These are phyloP conservation scores for Ascochyta pisi DNA, from an alignment of 2,329 filamentous ascomycete species.

Conservation along the genomic window DNA sequence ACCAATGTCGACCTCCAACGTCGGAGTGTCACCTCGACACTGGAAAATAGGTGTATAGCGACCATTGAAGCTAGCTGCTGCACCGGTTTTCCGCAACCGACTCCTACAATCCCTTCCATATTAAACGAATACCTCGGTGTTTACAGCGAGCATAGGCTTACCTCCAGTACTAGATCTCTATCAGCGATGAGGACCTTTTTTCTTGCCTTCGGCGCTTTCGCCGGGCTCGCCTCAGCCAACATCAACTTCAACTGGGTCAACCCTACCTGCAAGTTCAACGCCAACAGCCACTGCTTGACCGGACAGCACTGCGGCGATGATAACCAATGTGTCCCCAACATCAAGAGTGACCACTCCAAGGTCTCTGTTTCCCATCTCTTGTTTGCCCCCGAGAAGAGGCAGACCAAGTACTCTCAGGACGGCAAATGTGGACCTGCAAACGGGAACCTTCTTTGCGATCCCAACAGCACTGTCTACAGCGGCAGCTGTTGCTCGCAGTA, in stretches of 20 bases:
- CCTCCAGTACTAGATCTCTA: slow-evolving; percentile 15
- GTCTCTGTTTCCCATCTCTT: slow-evolving; percentile 34
- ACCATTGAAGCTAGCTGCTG: background rate
- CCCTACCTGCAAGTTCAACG: slow-evolving; percentile 50
- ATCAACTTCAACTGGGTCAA: slow-evolving; percentile 58
- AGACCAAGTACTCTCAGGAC: slow-evolving; percentile 47
- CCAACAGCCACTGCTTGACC: slow-evolving; percentile 43
- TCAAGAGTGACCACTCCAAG: slow-evolving; percentile 35
- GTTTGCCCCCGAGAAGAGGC: slow-evolving; percentile 35
- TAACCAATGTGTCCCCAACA: slow-evolving; percentile 43
- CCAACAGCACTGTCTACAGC: slow-evolving; percentile 54
- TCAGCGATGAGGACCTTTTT: slow-evolving; percentile 40
- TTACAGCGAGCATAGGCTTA: slow-evolving; percentile 22
- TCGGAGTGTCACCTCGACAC: background rate
- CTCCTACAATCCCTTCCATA: background rate
- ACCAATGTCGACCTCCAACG: background rate
- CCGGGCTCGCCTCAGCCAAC: slow-evolving; percentile 52
- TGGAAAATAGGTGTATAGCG: background rate
- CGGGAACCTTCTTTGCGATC: slow-evolving; percentile 51
- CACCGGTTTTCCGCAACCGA: background rate
- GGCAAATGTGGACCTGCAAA: slow-evolving; percentile 51
- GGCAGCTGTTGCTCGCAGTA: slow-evolving; percentile 56
- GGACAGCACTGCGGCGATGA: slow-evolving; percentile 48
- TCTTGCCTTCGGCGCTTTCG: slow-evolving; percentile 42
- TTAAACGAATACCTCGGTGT: background rate